Base-by-base conservation (phyloP, 257 asterid genomes). In the Euphrasia confusa region DNA sequence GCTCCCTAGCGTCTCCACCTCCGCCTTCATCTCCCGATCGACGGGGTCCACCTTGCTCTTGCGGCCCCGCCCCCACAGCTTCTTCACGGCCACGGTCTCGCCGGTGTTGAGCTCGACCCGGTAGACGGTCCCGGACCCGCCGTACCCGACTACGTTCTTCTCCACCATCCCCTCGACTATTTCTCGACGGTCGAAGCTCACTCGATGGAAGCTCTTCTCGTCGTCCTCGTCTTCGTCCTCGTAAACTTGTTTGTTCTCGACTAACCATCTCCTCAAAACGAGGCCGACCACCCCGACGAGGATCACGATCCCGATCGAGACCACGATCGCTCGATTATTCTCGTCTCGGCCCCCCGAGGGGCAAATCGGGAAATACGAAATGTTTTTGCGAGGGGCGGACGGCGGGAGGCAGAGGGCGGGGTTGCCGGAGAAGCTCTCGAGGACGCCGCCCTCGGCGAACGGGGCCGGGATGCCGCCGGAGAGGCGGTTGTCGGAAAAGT, bases 121-220 rank as follows among this genome's bases (percentile, higher is more conserved):
- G 78, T 93, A 93, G 0, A 93, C 99, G 0, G 96, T 80, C 18
- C 99, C 96, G 0, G 99, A 93, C 13, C 99, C 97, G 37, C 99
- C 97, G 55, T 83, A 89, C 6, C 99, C 99, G n/a, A 93, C 94
- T 4, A 93, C 83, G 80, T 93, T 93, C 54, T 89, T 81, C 28
- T 93, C 97, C 1, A 87, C 84, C 88, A 93, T 71, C 44, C 91
- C 84, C 2, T 82, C 96, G 5, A 82, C 54, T 52, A 93, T 87
- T 75, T 93, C 97, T 0, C 88, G 76, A 30, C 82, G 89, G 44
- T 90, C 95, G 27, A 93, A 89, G 63, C 85, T 86, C 32, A 87
- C 14, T 0, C 88, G 86, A 56, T 89, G 97, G 87, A 93, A 93
- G 33, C 88, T 84, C 61, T 84, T 93, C 15, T 89, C 82, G 14